Conservation (phyloP, 2,329 filamentous ascomycete genomes). For the Sporothrix variecibatus region DNA sequence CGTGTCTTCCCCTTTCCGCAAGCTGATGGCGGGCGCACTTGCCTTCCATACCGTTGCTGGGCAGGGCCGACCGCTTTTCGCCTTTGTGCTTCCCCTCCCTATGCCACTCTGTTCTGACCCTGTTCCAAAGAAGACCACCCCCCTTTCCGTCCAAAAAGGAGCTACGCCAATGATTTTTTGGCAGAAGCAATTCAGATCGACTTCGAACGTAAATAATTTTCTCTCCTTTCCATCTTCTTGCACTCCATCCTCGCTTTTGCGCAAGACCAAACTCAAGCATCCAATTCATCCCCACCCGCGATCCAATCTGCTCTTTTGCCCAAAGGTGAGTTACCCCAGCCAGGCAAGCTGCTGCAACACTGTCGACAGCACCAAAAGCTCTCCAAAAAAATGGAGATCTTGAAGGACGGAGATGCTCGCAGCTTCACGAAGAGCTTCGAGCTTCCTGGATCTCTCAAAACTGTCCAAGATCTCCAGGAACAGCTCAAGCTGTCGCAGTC, state of each 20-base stretch:
- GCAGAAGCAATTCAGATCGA: conserved; percentile 24
- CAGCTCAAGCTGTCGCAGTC: neutral
- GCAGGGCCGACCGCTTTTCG: conserved; percentile 25
- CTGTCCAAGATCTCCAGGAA: neutral
- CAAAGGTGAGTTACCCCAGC: conserved; percentile 24
- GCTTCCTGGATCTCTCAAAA: neutral
- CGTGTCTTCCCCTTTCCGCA: conserved; percentile 20
- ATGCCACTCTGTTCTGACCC: neutral
- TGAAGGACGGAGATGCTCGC: neutral
- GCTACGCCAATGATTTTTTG: conserved; percentile 30
- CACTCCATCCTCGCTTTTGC: conserved; percentile 14
- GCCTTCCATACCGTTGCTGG: conserved; percentile 24
- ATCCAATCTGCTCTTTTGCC: conserved; percentile 18
- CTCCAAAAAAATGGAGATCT: neutral
- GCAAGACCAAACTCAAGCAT: neutral
- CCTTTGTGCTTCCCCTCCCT: conserved; percentile 11
- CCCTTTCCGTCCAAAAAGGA: conserved; percentile 22
- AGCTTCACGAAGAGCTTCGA: neutral
- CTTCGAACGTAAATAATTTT: conserved; percentile 27
- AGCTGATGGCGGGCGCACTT: conserved; percentile 11
- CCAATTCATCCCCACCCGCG: conserved; percentile 12
- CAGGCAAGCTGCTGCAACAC: neutral
- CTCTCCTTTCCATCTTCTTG: conserved; percentile 18
- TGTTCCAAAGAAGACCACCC: conserved; percentile 12
- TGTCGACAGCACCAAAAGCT: conserved; percentile 10